Evolutionary conservation across 2,329 filamentous ascomycete species (phyloP).

Genomic region (Fusarium pseudograminearum): DNA sequence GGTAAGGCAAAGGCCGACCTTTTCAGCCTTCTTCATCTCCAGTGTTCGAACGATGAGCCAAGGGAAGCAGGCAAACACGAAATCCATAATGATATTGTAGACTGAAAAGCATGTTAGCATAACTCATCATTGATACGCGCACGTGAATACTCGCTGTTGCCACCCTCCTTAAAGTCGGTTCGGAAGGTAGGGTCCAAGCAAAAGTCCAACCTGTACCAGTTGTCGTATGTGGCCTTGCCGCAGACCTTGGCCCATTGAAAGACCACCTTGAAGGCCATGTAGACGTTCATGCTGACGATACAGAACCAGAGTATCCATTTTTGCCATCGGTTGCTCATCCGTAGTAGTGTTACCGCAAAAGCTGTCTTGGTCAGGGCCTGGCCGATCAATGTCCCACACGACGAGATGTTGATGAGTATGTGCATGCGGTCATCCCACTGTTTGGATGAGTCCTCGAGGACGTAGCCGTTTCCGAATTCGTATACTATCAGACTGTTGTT

Average conservation of each 20-base stretch:
- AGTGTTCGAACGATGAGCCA: conserved; percentile 63
- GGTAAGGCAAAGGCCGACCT: conserved; percentile 62
- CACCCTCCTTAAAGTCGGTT: conserved; percentile 61
- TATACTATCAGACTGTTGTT: conserved; percentile 61
- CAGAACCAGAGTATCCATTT: conserved; percentile 61
- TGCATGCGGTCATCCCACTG: conserved; percentile 65
- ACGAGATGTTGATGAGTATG: conserved; percentile 61
- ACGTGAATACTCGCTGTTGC: conserved; percentile 57
- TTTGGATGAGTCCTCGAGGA: conserved; percentile 53
- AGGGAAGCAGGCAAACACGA: conserved; percentile 62
- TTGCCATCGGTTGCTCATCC: conserved; percentile 60
- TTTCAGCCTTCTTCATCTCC: conserved; percentile 62
- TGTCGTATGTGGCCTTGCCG: conserved; percentile 56
- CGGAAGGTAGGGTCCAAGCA: conserved; percentile 56
- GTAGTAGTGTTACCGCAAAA: conserved; percentile 53
- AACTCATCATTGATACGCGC: accelerated
- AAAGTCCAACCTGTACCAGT: conserved; percentile 62
- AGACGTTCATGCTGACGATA: conserved; percentile 62
- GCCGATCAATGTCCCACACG: conserved; percentile 53
- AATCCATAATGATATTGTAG: conserved; percentile 67
- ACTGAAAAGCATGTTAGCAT: conserved; percentile 49
- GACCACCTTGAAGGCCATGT: conserved; percentile 61
- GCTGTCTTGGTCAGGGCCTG: conserved; percentile 55
- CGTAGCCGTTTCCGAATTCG: conserved; percentile 63
- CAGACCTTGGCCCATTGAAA: conserved; percentile 64